A percentile compares a stretch with the other conserved stretches of the same genome.
These are phyloP conservation scores for Boletus rubropictus DNA, from an alignment of 768 basidiomycete genomes.

Conservation along the genomic window DNA sequence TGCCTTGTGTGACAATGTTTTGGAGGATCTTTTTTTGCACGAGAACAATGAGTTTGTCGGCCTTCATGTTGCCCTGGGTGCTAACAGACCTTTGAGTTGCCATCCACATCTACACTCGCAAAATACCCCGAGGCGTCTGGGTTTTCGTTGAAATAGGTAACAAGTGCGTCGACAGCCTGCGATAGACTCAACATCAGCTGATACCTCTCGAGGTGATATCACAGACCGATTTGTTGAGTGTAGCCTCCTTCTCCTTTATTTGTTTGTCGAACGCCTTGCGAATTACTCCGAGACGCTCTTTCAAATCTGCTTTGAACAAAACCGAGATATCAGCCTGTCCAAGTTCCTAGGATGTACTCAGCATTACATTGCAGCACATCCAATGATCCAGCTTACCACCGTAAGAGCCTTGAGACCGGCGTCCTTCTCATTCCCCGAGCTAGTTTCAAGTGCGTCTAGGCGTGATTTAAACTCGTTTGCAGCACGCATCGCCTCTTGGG, in stretches of 20 bases:
- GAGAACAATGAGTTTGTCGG: background rate
- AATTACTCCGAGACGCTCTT: conserved; percentile 61
- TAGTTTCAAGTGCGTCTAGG: conserved; percentile 55
- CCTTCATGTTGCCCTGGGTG: background rate
- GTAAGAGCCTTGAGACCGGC: conserved; percentile 75
- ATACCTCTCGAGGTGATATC: background rate
- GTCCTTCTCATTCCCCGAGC: conserved; percentile 79
- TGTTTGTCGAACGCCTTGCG: conserved; percentile 84
- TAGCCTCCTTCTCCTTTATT: conserved; percentile 73
- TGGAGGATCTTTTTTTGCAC: conserved; percentile 50
- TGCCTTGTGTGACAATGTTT: conserved; percentile 68
- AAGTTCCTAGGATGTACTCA: conserved; percentile 56
- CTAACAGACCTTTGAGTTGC: conserved; percentile 71
- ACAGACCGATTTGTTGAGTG: conserved; percentile 70
- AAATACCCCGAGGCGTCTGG: conserved; percentile 65
- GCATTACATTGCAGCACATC: background rate
- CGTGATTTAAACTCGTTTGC: conserved; percentile 58
- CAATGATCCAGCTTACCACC: conserved; percentile 46
- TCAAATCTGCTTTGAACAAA: conserved; percentile 72
- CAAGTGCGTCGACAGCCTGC: conserved; percentile 66
- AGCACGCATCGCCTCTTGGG: conserved; percentile 67
- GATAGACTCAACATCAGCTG: background rate
- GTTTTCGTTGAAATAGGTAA: conserved; percentile 73
- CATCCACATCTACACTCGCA: conserved; percentile 66
- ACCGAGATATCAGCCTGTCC: conserved; percentile 87